phyloP scores from a whole-genome alignment of 441 rosid species.

The Bruguiera hainesii region DNA sequence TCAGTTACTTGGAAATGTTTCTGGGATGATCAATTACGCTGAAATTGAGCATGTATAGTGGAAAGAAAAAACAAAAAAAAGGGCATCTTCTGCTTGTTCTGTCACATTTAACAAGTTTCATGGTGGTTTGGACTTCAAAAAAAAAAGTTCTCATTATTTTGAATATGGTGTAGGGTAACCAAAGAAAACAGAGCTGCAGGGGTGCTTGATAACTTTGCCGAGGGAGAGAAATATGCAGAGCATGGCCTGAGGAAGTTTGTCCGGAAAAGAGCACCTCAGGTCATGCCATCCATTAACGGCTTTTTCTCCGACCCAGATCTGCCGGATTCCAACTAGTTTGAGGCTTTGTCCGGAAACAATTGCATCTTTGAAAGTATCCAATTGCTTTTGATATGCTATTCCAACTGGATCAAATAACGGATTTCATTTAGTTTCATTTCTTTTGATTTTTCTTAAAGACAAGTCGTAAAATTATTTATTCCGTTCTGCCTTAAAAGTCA shows the following conservation, averaged over 20 bases:
- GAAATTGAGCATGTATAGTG: too few relatives aligned
- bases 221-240: constrained; percentile 56
- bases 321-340: constrained; percentile 13
- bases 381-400: neutral
- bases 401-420: constrained; percentile 7
- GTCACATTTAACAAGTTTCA: neutral
- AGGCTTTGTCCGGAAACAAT: neutral
- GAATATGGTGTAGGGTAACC: constrained; percentile 35
- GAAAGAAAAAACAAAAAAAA: too few relatives aligned
- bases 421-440: neutral
- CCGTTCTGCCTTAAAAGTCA: too few relatives aligned
- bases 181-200: constrained; percentile 59
- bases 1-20: neutral
- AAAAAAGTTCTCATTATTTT: neutral
- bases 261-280: constrained; percentile 34
- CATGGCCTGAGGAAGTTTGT: constrained; percentile 50
- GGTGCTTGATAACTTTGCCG: constrained; percentile 48
- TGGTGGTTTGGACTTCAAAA: too few relatives aligned
- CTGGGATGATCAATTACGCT: too few relatives aligned
- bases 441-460: neutral
- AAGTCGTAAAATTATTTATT: too few relatives aligned
- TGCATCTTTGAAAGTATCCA: neutral
- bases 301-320: constrained; percentile 53
- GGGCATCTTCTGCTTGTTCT: too few relatives aligned
- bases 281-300: constrained; percentile 59